Evolutionary conservation across 352 stramenopile species (phyloP), one percentile per base, ranked within the genome.

Genomic region (Phytophthora niederhauseri): DNA sequence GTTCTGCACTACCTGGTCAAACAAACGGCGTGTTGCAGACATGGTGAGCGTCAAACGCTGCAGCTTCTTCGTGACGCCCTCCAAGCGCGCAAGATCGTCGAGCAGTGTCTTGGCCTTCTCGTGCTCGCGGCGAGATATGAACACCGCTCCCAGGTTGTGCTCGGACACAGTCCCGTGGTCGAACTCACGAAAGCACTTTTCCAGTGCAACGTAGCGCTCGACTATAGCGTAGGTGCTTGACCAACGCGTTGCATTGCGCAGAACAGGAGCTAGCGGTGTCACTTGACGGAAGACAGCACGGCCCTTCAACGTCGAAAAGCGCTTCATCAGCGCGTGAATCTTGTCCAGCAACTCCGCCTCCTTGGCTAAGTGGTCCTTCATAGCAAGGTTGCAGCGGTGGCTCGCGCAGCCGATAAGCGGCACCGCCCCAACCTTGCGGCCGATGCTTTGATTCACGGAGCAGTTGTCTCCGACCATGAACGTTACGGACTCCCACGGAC

Each of bases 401-500:
- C 34, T 43, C 2, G 59, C 22, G 24, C 59, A 66, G 5, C 59
- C 59, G 17, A 66, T 36, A 14, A 66, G 34, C 50, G 48, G 34
- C 4, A 52, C 7, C 12, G 45, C n/a, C 7, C 31, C 38, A 7
- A 66, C 6, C 20, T 53, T 52, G 14, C 2, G 30, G 11, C 19
- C 49, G 24, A 66, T 54, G 2, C 8, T 6, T 30, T 52, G 49
- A 28, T 66, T 66, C 17, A 43, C 46, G 0, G 48, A 57, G 24
- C 59, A 66, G 43, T 66, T 66, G 20, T 59, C 59, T 22, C 59
- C 31, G 6, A 71, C 46, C 19, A 50, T 31, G 38, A 46, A 46
- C 2, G 38, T 19, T 11, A 51, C 45, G 15, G 17, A 24, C 19
- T 26, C 17, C 45, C 45, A 51, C 5, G 45, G 45, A 6, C 17